Base-by-base conservation (phyloP, 805 yeast species). In the Helenozyma baotianmanensis region DNA sequence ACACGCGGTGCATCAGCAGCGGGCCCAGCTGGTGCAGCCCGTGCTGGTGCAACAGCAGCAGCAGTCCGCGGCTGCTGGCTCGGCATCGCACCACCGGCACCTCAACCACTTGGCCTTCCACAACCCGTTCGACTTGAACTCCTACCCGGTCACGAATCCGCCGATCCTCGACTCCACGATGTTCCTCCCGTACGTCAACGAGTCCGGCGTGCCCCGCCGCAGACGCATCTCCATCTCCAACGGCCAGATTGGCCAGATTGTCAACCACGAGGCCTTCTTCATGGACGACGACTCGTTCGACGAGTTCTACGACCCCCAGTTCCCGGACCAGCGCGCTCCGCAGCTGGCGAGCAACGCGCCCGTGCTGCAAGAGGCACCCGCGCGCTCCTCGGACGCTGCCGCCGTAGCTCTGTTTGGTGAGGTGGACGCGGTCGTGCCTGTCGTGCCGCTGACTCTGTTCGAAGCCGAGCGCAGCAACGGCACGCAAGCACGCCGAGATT, bases 231-330 rank as follows among this genome's bases (percentile, higher is more conserved):
- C 92, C 27, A 83, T 83, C 32, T 81, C 90, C 9, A 83, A 83
- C 58, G 94, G 94, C 49, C 94, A 83, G 51, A 83, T 83, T 43
- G 84, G 88, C 29, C 94, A 83, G 50, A 72, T 83, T 22, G 70
- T 76, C 27, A 64, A 56, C 45, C 71, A 67, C 43, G 71, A 64
- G 39, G 68, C 68, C 2, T 51, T 54, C 16, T 56, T 56, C 32
- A 53, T 56, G 25, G 47, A 52, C 30, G 61, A 60, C 16, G 49
- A 41, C 31, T 45, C 39, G 30, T 34, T 43, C 24, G 56, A 53
- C 24, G 58, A 53, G 21, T 43, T 47, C 28, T 25, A 29, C 27
- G 45, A 30, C 12, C 18, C 24, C 13, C 36, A 23, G 15, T 6
- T 15, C 14, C 15, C 23, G 10, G 14, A 21, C 10, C 18, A 24